phyloP scores from a whole-genome alignment of 2,329 filamentous ascomycete genomes.

The Alternaria ventricosa region DNA sequence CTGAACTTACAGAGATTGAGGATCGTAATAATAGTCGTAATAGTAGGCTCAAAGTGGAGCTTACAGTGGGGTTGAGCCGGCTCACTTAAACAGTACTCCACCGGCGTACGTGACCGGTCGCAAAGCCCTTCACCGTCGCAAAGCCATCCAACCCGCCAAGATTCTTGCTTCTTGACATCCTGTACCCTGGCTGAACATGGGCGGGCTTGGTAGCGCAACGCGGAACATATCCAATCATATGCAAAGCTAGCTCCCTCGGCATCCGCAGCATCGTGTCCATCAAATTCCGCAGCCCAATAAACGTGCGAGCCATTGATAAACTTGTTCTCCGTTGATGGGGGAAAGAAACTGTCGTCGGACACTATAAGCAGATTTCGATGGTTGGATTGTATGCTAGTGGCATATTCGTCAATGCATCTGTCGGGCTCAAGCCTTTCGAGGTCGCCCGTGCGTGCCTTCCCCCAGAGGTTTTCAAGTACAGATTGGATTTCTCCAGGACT shows the following conservation, averaged over 20 bases:
- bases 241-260: not conserved
- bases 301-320: not conserved
- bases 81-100: constrained; percentile 31
- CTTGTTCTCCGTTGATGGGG: not conserved
- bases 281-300: not conserved
- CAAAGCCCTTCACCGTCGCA: not conserved
- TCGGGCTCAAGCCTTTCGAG: constrained; percentile 4
- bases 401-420: constrained; percentile 27
- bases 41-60: constrained; percentile 20
- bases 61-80: constrained; percentile 20
- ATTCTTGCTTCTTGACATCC: not conserved
- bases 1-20: constrained; percentile 14
- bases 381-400: constrained; percentile 13
- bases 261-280: not conserved
- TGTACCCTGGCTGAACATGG: not conserved
- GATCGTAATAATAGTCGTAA: constrained; percentile 21
- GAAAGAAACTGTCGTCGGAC: not conserved
- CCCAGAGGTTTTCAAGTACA: not conserved
- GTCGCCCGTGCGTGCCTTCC: not conserved
- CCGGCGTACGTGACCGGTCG: not conserved
- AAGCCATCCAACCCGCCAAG: not conserved
- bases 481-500: not conserved
- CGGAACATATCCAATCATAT: constrained; percentile 19
- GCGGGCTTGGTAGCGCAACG: not conserved
- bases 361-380: constrained; percentile 22